Evolutionary conservation across 495 filamentous ascomycete genomes (phyloP), one percentile per base, ranked within the genome.

Genomic region (Glutinoglossum americanum): DNA sequence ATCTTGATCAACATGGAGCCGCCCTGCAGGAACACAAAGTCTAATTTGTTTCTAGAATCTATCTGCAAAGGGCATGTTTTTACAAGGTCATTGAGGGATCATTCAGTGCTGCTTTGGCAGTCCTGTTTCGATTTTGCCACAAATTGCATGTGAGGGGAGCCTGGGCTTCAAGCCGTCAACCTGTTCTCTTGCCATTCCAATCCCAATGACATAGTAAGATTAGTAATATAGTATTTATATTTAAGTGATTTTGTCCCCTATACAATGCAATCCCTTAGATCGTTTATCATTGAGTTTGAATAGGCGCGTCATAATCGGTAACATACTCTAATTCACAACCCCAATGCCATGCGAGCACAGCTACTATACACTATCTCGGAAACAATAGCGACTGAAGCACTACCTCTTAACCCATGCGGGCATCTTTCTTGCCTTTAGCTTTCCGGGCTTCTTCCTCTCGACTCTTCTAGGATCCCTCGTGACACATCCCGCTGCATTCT

Each of bases 371-470:
- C n/a, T 4, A 21, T 45, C 17, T n/a, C 41, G 13, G 21, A 3
- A 23, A 21, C 41, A 13, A 45, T 45, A 21, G 19, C n/a, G 4
- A 10, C 10, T 21, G 17, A 19, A 2, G 4, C 4, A n/a, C 54
- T 58, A 60, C 60, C 59, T 59, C 80, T 96, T 96, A 73, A 97
- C 90, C 92, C 92, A 99, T 61, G 93, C 76, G 57, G 89, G 93
- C 82, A 87, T 92, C 78, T 99, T 99, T 71, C 92, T 83, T 45
- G 92, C 90, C 75, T 97, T 97, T 69, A 94, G 68, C 62, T 85
- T 83, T 62, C 92, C 92, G 26, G 88, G 79, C 80, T 99, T 99
- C 83, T 99, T 99, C 64, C 92, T 88, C 73, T 99, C 92, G 60
- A 97, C 93, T 56, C 74, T 80, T 68, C 89, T 85, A 44, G 84